These are phyloP conservation scores for Eimeria falciformis DNA, from an alignment of 169 alveolate species.

Conservation along the genomic window DNA sequence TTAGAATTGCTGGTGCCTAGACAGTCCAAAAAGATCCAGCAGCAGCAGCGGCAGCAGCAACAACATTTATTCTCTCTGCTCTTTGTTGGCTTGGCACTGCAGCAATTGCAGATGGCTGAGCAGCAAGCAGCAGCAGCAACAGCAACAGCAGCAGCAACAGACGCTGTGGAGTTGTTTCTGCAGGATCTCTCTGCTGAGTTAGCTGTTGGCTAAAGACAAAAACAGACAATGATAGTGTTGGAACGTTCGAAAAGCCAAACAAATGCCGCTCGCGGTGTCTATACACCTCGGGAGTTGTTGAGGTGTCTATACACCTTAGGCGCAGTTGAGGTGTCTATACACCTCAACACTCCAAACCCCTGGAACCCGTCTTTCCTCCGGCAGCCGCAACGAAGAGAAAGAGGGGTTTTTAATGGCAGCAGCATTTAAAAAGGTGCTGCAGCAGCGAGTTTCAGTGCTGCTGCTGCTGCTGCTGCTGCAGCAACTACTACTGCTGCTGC, in stretches of 20 bases:
- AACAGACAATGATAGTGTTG: not conserved
- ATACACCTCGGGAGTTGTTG: too few relatives aligned
- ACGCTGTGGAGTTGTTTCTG: not conserved
- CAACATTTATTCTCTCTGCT: too few relatives aligned
- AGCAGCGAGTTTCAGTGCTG: not conserved
- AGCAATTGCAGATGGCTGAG: constrained; percentile 20
- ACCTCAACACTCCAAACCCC: too few relatives aligned
- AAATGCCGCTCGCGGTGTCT: too few relatives aligned
- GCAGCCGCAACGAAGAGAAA: too few relatives aligned
- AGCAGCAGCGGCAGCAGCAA: constrained; percentile 22
- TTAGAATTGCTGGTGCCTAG: not conserved
- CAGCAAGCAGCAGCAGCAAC: not conserved
- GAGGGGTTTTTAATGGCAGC: too few relatives aligned
- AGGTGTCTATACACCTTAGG: too few relatives aligned
- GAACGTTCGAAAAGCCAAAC: too few relatives aligned
- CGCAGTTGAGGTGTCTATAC: too few relatives aligned
- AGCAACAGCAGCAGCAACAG: not conserved
- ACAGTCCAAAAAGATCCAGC: not conserved
- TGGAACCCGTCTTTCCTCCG: too few relatives aligned
- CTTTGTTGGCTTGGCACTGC: not conserved
- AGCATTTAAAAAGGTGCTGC: too few relatives aligned
- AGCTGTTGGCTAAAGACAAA: not conserved
- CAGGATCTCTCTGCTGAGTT: too few relatives aligned
- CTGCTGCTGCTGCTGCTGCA: constrained; percentile 24
- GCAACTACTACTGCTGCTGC: constrained; percentile 26